These are phyloP conservation scores for Cyphellophora europaea DNA, from an alignment of 2,329 filamentous ascomycete genomes.

Conservation along the genomic window DNA sequence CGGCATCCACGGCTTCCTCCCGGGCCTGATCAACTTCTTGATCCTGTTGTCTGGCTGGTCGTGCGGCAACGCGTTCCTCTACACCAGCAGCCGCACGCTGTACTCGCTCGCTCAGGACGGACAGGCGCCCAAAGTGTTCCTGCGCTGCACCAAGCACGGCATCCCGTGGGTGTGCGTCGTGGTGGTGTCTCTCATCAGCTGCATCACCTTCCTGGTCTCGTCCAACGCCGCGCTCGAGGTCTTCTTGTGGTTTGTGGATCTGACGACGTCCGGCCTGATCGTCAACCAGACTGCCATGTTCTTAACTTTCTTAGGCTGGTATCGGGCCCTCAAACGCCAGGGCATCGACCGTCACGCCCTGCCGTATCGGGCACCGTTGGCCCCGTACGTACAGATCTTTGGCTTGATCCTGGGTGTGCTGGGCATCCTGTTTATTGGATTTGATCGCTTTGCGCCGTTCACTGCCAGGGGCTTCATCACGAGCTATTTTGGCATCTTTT, in stretches of 20 bases:
- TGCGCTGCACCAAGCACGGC: constrained; percentile 49
- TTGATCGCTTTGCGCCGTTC: constrained; percentile 30
- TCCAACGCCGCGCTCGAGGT: constrained; percentile 54
- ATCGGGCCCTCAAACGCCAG: constrained; percentile 59
- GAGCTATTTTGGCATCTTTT: constrained; percentile 37
- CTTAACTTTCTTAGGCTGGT: constrained; percentile 61
- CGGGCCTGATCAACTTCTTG: constrained; percentile 65
- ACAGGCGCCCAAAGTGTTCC: constrained; percentile 43
- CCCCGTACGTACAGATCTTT: constrained; percentile 62
- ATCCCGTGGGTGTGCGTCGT: constrained; percentile 49
- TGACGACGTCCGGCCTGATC: constrained; percentile 35
- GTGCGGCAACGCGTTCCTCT: constrained; percentile 58
- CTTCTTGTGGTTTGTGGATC: constrained; percentile 60
- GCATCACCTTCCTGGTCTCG: constrained; percentile 63
- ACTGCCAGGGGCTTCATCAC: constrained; percentile 40
- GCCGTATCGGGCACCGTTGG: constrained; percentile 58
- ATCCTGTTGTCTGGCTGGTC: constrained; percentile 66
- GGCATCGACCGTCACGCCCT: constrained; percentile 56
- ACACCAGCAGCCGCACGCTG: constrained; percentile 43
- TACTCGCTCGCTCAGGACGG: constrained; percentile 39
- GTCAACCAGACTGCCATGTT: constrained; percentile 61
- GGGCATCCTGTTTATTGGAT: constrained; percentile 61
- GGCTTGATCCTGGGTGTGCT: constrained; percentile 44
- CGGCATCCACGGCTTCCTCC: constrained; percentile 52
- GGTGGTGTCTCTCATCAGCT: constrained; percentile 54